Percentiles rank a stretch among this genome's conserved stretches.
Evolutionary conservation across 345 rosid species (phyloP).

Genomic region (Bruguiera parviflora): DNA sequence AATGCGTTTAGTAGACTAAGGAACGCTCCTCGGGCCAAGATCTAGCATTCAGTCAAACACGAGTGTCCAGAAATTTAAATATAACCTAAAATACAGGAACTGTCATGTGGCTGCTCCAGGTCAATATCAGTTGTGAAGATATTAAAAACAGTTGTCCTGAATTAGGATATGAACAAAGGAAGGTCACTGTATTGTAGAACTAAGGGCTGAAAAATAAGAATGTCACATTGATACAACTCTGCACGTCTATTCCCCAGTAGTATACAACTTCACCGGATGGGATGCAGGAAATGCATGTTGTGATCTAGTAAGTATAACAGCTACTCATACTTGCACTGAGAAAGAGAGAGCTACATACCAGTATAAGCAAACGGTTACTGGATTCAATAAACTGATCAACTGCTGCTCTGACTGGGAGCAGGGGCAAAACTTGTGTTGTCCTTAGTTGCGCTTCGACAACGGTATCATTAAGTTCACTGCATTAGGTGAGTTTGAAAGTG

Average conservation of each 20-base stretch:
- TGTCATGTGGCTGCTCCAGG: too few relatives aligned
- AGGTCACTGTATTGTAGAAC: too few relatives aligned
- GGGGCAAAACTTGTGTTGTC: conserved; percentile 46
- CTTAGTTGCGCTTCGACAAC: conserved; percentile 56
- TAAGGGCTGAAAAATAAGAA: neutral
- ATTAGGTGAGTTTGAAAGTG: conserved; percentile 1
- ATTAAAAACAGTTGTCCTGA: neutral
- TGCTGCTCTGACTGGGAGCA: conserved; percentile 42
- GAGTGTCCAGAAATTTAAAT: too few relatives aligned
- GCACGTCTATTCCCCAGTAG: too few relatives aligned
- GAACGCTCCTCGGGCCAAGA: too few relatives aligned
- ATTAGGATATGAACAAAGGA: neutral
- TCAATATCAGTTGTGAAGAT: neutral
- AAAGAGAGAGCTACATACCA: conserved; percentile 29
- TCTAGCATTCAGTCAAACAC: too few relatives aligned
- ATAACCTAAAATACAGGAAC: too few relatives aligned
- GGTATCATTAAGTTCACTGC: conserved; percentile 61
- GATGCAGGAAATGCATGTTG: neutral
- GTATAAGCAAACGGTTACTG: conserved; percentile 46
- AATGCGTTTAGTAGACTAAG: too few relatives aligned
- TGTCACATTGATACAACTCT: neutral
- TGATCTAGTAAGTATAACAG: neutral
- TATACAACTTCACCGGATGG: neutral
- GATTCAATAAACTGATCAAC: conserved; percentile 35
- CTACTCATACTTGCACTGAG: conserved; percentile 1